Conservation (phyloP, 352 stramenopile genomes). For the Globisporangium uncinulatum region DNA sequence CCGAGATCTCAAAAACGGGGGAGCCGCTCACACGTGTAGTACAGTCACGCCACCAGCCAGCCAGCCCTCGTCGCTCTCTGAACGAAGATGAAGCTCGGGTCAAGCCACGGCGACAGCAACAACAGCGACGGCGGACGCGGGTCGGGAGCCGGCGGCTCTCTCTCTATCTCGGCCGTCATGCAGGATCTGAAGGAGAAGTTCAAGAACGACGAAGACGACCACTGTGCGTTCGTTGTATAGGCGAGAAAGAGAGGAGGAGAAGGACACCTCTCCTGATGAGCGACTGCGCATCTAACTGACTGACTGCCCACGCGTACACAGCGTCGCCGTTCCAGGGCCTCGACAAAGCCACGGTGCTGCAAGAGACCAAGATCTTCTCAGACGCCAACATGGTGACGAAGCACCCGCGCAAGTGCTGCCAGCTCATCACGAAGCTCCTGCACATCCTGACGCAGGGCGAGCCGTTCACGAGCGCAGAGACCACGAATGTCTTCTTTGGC, state of each 20-base stretch:
- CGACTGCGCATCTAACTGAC: too few relatives aligned
- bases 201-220: constrained; percentile 97
- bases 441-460: constrained; percentile 98
- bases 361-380: constrained; percentile 99
- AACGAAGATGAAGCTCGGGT: constrained; percentile 47
- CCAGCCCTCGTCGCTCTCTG: constrained; percentile 1
- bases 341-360: constrained; percentile 95
- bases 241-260: neutral
- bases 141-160: constrained; percentile 23
- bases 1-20: neutral
- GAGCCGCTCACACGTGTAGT: neutral
- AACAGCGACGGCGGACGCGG: constrained; percentile 30
- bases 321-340: constrained; percentile 92
- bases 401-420: constrained; percentile 97
- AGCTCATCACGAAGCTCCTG: constrained; percentile 99
- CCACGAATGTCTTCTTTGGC: constrained; percentile 98
- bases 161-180: constrained; percentile 86
- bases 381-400: constrained; percentile 96
- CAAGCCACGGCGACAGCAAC: constrained; percentile 42
- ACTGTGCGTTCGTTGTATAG: constrained; percentile 30
- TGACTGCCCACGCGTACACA: constrained; percentile 12
- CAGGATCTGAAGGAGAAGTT: constrained; percentile 98
- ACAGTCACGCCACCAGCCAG: too few relatives aligned
- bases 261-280: too few relatives aligned
- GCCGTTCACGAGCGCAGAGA: constrained; percentile 93